These are phyloP conservation scores for Daphne laureola DNA, from an alignment of 441 rosid species.

Conservation along the genomic window DNA sequence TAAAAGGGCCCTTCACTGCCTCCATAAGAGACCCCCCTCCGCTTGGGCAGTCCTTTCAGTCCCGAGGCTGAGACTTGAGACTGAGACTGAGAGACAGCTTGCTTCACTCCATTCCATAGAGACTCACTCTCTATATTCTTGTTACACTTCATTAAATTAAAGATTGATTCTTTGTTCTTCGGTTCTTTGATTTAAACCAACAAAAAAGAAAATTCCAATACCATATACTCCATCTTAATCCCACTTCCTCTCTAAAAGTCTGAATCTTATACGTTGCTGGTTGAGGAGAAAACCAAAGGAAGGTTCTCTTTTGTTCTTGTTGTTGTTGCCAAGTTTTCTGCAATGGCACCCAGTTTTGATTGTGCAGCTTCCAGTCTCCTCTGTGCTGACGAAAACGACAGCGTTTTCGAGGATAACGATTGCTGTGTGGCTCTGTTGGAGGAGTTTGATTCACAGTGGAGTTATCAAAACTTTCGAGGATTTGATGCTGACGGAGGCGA, in stretches of 20 bases:
- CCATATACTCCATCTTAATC: slow-evolving; percentile 7
- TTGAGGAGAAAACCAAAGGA: slow-evolving; percentile 1
- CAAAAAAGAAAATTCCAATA: neutral
- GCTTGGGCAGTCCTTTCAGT: slow-evolving; percentile 30
- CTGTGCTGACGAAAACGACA: slow-evolving; percentile 41
- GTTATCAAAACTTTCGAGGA: slow-evolving; percentile 19
- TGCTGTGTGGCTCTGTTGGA: slow-evolving; percentile 15
- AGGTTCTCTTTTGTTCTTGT: neutral
- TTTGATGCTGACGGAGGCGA: slow-evolving; percentile 17
- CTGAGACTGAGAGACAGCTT: slow-evolving; percentile 12
- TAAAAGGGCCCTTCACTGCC: slow-evolving; percentile 35
- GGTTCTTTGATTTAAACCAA: slow-evolving; percentile 15
- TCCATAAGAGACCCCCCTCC: slow-evolving; percentile 34
- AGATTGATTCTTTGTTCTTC: slow-evolving; percentile 22
- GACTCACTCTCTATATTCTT: slow-evolving; percentile 17
- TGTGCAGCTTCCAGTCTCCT: slow-evolving; percentile 41
- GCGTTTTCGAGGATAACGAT: slow-evolving; percentile 39
- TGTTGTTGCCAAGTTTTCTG: slow-evolving; percentile 1
- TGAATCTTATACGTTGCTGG: too few relatives aligned
- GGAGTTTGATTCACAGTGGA: slow-evolving; percentile 30
- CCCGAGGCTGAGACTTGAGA: slow-evolving; percentile 19
- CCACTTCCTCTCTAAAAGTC: slow-evolving; percentile 2
- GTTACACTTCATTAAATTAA: slow-evolving; percentile 1
- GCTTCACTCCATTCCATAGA: slow-evolving; percentile 6
- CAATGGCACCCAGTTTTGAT: slow-evolving; percentile 66